Evolutionary conservation across 2,329 filamentous ascomycete species (phyloP), one percentile per base, ranked within the genome.

Genomic region (Botryotinia globosa): DNA sequence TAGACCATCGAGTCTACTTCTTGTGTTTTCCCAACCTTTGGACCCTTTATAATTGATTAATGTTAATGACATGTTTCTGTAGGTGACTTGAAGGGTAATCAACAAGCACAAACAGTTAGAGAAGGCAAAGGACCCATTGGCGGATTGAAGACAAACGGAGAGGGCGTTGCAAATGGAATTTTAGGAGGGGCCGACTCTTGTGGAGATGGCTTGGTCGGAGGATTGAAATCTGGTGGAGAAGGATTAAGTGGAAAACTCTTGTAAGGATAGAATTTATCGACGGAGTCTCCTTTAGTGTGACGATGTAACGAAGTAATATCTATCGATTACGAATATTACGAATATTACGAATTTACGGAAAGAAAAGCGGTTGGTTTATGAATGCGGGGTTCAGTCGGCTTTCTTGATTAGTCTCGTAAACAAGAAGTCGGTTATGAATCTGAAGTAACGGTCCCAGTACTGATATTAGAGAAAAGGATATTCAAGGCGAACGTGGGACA

Each of bases 41-140:
- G 48, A 29, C 10, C 25, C 3, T 65, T 22, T 22, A 29, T 34
- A 14, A 56, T 12, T 6, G 32, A 14, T 29, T 8, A 45, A n/a
- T 37, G 34, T 56, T 70, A 39, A 70, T 25, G 22, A n/a, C 7
- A 44, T 58, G 4, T 25, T 32, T 29, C 22, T 34, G 5, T 62
- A 82, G 82, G 77, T 61, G 78, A 82, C 66, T 79, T 83, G 42
- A 80, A 80, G 70, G 82, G 82, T 22, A 82, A 81, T 71, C 72
- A 82, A 74, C 80, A 83, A 67, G 82, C 82, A 44, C 73, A 75
- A 4, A 78, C 81, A 8, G 76, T 82, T 42, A 56, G 70, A n/a
- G 71, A 76, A n/a, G 74, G 75, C 6, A 32, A 78, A 54, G 77
- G 77, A 42, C 72, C 72, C n/a, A 69, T 79, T 58, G 74, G 74